Conservation (phyloP, 2,329 filamentous ascomycete genomes). For the Nemania sp. region DNA sequence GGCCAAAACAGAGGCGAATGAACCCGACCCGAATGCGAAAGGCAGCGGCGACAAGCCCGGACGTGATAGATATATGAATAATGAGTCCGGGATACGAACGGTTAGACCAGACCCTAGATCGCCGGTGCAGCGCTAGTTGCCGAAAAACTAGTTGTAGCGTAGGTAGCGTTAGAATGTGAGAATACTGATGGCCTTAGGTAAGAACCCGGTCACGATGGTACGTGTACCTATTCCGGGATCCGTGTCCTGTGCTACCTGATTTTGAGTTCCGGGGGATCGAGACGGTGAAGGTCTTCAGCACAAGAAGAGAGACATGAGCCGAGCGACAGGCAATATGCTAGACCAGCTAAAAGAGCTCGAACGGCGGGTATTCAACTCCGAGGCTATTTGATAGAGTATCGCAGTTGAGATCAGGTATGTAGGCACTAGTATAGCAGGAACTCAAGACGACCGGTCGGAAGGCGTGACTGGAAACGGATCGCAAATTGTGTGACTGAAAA, state of each 20-base stretch:
- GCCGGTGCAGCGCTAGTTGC: slow-evolving; percentile 6
- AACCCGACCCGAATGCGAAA: slow-evolving; percentile 2
- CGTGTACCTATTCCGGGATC: not conserved
- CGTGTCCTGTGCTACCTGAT: not conserved
- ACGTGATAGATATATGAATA: slow-evolving; percentile 2
- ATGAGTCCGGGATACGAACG: slow-evolving; percentile 13
- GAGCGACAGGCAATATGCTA: no score
- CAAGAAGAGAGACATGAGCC: not conserved
- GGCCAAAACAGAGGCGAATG: slow-evolving; percentile 3
- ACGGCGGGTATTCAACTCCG: not conserved
- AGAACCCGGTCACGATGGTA: not conserved
- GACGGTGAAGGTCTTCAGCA: not conserved
- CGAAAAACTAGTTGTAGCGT: not conserved
- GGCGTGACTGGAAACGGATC: not conserved
- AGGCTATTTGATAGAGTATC: not conserved
- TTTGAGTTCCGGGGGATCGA: not conserved
- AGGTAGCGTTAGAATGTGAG: no score
- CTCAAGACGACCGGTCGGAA: not conserved
- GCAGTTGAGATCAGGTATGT: not conserved
- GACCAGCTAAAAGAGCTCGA: not conserved
- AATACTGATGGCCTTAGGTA: not conserved
- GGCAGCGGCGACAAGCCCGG: slow-evolving; percentile 1
- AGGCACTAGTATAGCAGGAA: not conserved
- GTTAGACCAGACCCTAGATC: slow-evolving; percentile 14
- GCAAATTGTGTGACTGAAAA: slow-evolving; percentile 7